These are phyloP conservation scores for Neonectria faginata DNA, from an alignment of 2,329 filamentous ascomycete genomes.

Conservation along the genomic window DNA sequence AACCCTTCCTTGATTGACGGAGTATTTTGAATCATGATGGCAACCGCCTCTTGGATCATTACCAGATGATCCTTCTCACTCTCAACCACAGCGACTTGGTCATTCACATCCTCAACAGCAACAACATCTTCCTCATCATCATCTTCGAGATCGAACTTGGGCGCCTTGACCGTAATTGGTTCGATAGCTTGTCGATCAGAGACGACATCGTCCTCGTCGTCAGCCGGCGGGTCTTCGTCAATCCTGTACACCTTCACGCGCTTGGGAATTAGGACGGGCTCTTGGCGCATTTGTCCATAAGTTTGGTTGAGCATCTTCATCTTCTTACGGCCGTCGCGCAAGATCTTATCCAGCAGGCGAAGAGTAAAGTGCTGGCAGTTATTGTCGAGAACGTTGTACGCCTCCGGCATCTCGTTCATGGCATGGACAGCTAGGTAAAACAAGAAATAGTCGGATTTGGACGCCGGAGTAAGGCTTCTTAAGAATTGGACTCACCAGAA, in stretches of 20 bases:
- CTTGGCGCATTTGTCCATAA: constrained; percentile 9
- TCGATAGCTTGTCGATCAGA: too few species aligned
- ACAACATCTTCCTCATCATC: background rate
- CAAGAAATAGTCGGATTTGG: too few species aligned
- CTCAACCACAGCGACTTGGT: constrained; percentile 2
- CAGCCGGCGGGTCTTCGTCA: constrained; percentile 8
- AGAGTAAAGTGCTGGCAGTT: constrained; percentile 20
- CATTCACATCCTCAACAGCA: constrained; percentile 2
- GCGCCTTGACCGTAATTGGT: too few species aligned
- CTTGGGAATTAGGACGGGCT: background rate
- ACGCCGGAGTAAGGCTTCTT: too few species aligned
- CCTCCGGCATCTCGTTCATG: constrained; percentile 16
- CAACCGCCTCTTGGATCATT: constrained; percentile 6
- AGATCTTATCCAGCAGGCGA: constrained; percentile 12
- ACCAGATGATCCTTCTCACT: constrained; percentile 6
- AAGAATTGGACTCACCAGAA: background rate
- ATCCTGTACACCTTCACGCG: background rate
- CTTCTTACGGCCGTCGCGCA: constrained; percentile 15
- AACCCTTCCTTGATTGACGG: constrained; percentile 6
- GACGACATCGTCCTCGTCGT: background rate
- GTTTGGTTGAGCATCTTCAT: constrained; percentile 12
- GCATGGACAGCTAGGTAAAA: background rate
- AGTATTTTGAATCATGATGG: constrained; percentile 14
- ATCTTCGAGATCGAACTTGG: background rate
- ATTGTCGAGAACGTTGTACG: constrained; percentile 7